A percentile compares a stretch with the other conserved stretches of the same genome.
phyloP scores from a whole-genome alignment of 139 green algal species.

The Coelastrella sp. region DNA sequence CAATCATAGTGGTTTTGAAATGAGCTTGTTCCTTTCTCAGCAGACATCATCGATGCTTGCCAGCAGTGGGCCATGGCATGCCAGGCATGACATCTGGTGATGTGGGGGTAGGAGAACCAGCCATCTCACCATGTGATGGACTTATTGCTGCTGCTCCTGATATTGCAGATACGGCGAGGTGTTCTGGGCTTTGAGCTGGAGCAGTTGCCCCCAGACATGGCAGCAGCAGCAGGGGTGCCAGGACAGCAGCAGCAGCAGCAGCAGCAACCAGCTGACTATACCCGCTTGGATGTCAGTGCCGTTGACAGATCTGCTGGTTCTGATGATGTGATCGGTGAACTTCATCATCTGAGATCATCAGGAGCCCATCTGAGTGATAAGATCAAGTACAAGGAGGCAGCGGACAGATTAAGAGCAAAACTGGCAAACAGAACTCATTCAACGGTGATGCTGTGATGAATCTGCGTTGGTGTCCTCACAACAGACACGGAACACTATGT shows the following conservation, averaged over 20 bases:
- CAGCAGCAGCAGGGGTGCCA: neutral
- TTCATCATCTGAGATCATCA: neutral
- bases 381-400: conserved; percentile 10
- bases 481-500: neutral
- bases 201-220: conserved; percentile 34
- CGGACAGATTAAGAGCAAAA: neutral
- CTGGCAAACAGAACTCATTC: neutral
- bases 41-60: too few species aligned
- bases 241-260: conserved; percentile 31
- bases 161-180: conserved; percentile 24
- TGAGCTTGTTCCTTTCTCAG: too few species aligned
- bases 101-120: too few species aligned
- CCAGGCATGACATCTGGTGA: too few species aligned
- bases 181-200: conserved; percentile 50
- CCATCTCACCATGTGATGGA: too few species aligned
- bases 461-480: neutral
- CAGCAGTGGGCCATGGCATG: too few species aligned
- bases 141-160: neutral
- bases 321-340: neutral
- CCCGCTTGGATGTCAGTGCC: too few species aligned
- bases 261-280: neutral
- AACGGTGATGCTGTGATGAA: neutral
- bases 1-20: too few species aligned
- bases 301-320: too few species aligned
- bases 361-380: neutral